Conservation (phyloP, 1,284 basidiomycete genomes). For the Puccinia novopanici region DNA sequence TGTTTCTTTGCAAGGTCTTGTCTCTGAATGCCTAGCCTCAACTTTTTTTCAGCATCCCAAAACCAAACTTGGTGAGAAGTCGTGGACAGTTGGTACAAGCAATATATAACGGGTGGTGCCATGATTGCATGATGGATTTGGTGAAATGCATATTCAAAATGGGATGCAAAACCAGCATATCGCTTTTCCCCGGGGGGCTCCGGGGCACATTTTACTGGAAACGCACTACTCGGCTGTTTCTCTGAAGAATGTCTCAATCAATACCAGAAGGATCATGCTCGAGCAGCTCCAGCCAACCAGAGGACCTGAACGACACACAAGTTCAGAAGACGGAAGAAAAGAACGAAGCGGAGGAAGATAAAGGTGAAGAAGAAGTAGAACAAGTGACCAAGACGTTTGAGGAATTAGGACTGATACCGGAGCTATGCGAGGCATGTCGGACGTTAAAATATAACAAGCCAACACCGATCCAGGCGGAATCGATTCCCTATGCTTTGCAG, state of each 20-base stretch:
- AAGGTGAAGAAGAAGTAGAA: conserved; percentile 9
- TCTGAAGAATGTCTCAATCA: neutral
- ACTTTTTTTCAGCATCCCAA: too few species aligned
- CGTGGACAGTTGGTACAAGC: too few species aligned
- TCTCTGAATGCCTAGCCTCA: too few species aligned
- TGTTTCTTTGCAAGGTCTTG: too few species aligned
- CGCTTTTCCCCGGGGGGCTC: too few species aligned
- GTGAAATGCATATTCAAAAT: too few species aligned
- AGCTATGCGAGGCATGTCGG: conserved; percentile 81
- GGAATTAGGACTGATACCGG: conserved; percentile 80
- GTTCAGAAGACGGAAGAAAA: neutral
- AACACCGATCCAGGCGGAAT: conserved; percentile 85
- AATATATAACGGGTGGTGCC: too few species aligned
- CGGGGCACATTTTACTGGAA: too few species aligned
- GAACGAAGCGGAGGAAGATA: conserved; percentile 1
- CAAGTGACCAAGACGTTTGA: conserved; percentile 60
- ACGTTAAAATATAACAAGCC: conserved; percentile 82
- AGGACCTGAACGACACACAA: neutral
- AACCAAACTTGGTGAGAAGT: too few species aligned
- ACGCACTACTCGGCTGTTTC: neutral
- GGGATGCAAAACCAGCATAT: too few species aligned
- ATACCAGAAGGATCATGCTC: neutral
- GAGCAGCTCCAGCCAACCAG: neutral
- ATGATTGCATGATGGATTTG: too few species aligned
- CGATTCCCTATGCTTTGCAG: conserved; percentile 85